These are phyloP conservation scores for Hymenoscyphus albidus DNA, from an alignment of 2,329 filamentous ascomycete species.

Conservation along the genomic window DNA sequence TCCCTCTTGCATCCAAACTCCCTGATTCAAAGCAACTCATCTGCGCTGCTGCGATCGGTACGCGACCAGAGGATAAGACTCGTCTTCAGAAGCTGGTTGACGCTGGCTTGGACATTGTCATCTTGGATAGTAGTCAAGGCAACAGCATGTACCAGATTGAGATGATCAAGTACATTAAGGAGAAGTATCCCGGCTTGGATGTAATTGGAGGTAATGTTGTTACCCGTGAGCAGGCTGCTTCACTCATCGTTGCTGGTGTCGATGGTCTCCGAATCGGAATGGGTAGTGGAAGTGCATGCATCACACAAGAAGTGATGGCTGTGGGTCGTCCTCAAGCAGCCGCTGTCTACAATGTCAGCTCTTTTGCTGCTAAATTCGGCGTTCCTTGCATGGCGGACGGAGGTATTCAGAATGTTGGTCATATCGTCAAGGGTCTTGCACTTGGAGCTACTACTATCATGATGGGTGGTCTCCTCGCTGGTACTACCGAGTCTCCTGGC, in stretches of 20 bases:
- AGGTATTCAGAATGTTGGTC: slow-evolving; percentile 96
- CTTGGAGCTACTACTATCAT: slow-evolving; percentile 94
- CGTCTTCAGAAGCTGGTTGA: slow-evolving; percentile 86
- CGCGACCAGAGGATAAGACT: slow-evolving; percentile 85
- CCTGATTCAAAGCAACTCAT: slow-evolving; percentile 97
- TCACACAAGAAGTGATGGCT: slow-evolving; percentile 99
- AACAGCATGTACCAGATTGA: slow-evolving; percentile 99
- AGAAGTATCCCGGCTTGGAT: slow-evolving; percentile 77
- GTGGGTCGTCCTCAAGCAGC: slow-evolving; percentile 95
- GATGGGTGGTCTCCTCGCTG: slow-evolving; percentile 98
- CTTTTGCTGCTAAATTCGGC: slow-evolving; percentile 87
- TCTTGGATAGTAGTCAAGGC: slow-evolving; percentile 94
- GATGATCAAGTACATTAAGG: slow-evolving; percentile 96
- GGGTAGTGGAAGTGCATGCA: slow-evolving; percentile 97
- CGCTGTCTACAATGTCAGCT: slow-evolving; percentile 82
- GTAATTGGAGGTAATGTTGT: slow-evolving; percentile 99
- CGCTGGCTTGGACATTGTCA: slow-evolving; percentile 89
- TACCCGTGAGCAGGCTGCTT: slow-evolving; percentile 91
- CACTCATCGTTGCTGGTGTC: slow-evolving; percentile 86
- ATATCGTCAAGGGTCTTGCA: slow-evolving; percentile 97
- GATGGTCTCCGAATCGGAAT: slow-evolving; percentile 98
- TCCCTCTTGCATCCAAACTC: slow-evolving; percentile 92
- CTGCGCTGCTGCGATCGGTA: slow-evolving; percentile 91
- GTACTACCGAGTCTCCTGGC: slow-evolving; percentile 95
- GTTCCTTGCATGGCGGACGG: slow-evolving; percentile 98